phyloP scores from a whole-genome alignment of 768 basidiomycete species.

The Neoboletus brunneissimus region DNA sequence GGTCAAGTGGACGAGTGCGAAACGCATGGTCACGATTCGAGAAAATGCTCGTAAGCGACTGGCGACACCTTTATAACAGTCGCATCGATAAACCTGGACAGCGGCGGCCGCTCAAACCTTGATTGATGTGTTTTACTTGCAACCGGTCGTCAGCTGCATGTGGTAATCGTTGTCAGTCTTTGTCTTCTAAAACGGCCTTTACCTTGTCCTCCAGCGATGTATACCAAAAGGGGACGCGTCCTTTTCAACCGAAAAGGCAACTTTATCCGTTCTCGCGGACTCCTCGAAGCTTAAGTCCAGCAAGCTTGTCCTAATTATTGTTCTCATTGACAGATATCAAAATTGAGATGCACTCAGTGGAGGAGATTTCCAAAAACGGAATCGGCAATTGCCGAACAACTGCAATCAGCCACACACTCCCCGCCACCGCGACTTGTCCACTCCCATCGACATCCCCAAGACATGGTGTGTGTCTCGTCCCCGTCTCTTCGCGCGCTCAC shows the following conservation, averaged over 20 bases:
- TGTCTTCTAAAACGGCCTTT: not conserved
- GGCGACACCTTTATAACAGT: not conserved
- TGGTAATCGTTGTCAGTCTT: not conserved
- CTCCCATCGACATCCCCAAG: constrained; percentile 63
- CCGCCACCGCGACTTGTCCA: no score
- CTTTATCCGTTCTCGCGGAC: no score
- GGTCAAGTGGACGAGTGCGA: constrained; percentile 11
- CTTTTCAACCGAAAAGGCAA: no score
- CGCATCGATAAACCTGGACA: not conserved
- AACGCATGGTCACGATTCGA: constrained; percentile 12
- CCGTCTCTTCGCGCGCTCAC: constrained; percentile 12
- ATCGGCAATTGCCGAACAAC: constrained; percentile 38
- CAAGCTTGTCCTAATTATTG: no score
- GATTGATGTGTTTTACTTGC: not conserved
- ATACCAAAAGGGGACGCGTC: not conserved
- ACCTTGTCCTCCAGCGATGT: not conserved
- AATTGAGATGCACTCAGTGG: no score
- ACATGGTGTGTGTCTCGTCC: constrained; percentile 52
- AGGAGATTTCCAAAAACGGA: not conserved
- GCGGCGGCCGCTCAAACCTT: not conserved
- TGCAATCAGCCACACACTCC: constrained; percentile 59
- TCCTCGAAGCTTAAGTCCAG: no score
- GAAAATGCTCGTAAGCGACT: no score
- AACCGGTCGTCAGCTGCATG: not conserved
- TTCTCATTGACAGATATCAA: no score